These are phyloP conservation scores for Trypanosoma brucei DNA, from an alignment of 208 protist species.

Conservation along the genomic window DNA sequence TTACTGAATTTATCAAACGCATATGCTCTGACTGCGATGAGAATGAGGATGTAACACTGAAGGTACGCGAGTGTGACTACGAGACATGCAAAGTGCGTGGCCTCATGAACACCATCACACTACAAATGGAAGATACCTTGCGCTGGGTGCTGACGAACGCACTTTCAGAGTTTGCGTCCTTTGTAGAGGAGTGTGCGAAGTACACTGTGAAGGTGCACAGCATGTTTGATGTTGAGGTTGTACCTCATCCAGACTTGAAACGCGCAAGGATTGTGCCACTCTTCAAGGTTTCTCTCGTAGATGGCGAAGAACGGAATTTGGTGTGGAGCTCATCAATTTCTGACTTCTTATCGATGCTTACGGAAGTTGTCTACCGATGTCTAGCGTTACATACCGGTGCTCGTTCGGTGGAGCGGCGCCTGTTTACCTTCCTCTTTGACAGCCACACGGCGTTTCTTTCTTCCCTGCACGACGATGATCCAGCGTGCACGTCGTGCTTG, in stretches of 20 bases:
- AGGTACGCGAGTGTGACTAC: slow-evolving; percentile 89
- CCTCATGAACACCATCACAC: slow-evolving; percentile 86
- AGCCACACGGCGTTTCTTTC: slow-evolving; percentile 67
- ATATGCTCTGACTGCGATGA: slow-evolving; percentile 26
- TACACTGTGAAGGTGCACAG: slow-evolving; percentile 40
- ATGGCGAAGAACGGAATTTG: slow-evolving; percentile 13
- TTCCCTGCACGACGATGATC: slow-evolving; percentile 37
- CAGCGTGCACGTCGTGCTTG: slow-evolving; percentile 50
- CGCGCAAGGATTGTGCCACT: slow-evolving; percentile 47
- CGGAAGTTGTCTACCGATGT: slow-evolving; percentile 72
- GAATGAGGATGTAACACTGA: slow-evolving; percentile 63
- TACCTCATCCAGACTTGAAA: slow-evolving; percentile 27
- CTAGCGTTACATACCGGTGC: slow-evolving; percentile 72
- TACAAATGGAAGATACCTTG: slow-evolving; percentile 93
- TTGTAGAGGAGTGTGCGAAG: slow-evolving; percentile 73
- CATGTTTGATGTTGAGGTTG: slow-evolving; percentile 54
- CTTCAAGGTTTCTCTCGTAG: slow-evolving; percentile 49
- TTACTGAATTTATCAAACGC: slow-evolving; percentile 48
- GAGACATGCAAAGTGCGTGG: slow-evolving; percentile 89
- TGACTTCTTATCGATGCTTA: slow-evolving; percentile 59
- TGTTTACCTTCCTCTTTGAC: slow-evolving; percentile 91
- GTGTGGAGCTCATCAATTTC: slow-evolving; percentile 51
- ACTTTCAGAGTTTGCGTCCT: slow-evolving; percentile 76
- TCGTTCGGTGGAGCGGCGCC: slow-evolving; percentile 82
- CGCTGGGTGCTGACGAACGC: slow-evolving; percentile 58